These are phyloP conservation scores for Amanita fuliginea DNA, from an alignment of 768 basidiomycete species.

Conservation along the genomic window DNA sequence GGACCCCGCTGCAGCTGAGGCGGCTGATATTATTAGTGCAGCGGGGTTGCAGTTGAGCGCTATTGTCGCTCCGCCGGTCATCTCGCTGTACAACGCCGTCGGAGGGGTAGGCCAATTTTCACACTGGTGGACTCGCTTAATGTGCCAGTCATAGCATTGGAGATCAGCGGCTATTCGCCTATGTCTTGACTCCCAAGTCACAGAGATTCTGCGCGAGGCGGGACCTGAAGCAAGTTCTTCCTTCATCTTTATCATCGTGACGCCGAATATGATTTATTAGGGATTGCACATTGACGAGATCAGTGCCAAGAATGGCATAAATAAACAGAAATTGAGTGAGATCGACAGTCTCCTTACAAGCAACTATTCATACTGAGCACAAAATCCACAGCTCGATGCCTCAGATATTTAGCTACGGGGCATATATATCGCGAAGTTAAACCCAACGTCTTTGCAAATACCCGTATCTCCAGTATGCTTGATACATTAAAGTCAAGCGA, in stretches of 20 bases:
- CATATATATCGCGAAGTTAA: conserved; percentile 16
- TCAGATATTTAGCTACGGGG: conserved; percentile 15
- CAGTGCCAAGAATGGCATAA: conserved; percentile 18
- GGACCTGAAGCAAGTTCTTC: conserved; percentile 16
- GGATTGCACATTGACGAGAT: conserved; percentile 27
- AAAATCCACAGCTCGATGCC: conserved; percentile 11
- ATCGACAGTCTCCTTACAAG: too few relatives aligned
- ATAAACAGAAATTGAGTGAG: conserved; percentile 23
- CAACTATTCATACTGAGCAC: background rate
- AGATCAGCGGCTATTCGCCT: conserved; percentile 15
- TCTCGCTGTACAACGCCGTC: conserved; percentile 8
- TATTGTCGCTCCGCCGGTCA: conserved; percentile 10
- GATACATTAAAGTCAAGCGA: conserved; percentile 6
- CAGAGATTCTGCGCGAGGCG: conserved; percentile 21
- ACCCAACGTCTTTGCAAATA: conserved; percentile 17
- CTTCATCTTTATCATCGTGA: background rate
- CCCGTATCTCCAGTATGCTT: conserved; percentile 12
- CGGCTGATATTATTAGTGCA: conserved; percentile 11
- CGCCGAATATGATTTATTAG: conserved; percentile 8
- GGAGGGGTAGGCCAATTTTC: conserved; percentile 3
- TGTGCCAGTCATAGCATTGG: conserved; percentile 10
- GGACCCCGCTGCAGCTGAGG: conserved; percentile 10
- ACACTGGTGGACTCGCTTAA: background rate
- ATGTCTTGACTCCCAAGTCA: conserved; percentile 14
- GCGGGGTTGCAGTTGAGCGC: conserved; percentile 17